Evolutionary conservation across 768 basidiomycete species (phyloP).

Genomic region (Terana coerulea): DNA sequence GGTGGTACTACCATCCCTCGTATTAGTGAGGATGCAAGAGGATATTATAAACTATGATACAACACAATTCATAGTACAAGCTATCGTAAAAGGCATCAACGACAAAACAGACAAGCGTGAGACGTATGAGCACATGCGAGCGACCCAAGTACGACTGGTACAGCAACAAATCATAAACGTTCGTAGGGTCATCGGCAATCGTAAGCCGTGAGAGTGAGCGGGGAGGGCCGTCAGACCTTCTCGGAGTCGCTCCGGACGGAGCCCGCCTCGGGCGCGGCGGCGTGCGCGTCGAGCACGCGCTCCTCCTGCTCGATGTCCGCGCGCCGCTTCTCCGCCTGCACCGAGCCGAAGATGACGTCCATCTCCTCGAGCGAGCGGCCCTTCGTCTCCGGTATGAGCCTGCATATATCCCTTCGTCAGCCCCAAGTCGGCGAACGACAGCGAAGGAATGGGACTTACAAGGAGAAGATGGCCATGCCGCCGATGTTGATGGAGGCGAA

Average conservation of each 20-base stretch:
- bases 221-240: background rate
- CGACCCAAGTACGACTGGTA: background rate
- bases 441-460: constrained; percentile 36
- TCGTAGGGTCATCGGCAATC: background rate
- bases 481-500: constrained; percentile 72
- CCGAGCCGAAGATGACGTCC: constrained; percentile 56
- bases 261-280: background rate
- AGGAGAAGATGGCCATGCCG: constrained; percentile 63
- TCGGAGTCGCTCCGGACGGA: constrained; percentile 10
- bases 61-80: background rate
- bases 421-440: background rate
- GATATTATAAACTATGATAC: background rate
- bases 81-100: background rate
- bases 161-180: background rate
- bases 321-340: constrained; percentile 50
- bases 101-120: background rate
- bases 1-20: no score
- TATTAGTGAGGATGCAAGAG: no score
- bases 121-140: background rate
- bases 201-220: background rate
- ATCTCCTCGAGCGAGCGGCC: constrained; percentile 46
- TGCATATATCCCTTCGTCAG: constrained; percentile 39
- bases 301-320: constrained; percentile 48
- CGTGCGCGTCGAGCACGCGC: constrained; percentile 18
- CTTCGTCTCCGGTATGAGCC: constrained; percentile 39